These are phyloP conservation scores for Sporobolomyces roseus DNA, from an alignment of 768 basidiomycete species.

Conservation along the genomic window DNA sequence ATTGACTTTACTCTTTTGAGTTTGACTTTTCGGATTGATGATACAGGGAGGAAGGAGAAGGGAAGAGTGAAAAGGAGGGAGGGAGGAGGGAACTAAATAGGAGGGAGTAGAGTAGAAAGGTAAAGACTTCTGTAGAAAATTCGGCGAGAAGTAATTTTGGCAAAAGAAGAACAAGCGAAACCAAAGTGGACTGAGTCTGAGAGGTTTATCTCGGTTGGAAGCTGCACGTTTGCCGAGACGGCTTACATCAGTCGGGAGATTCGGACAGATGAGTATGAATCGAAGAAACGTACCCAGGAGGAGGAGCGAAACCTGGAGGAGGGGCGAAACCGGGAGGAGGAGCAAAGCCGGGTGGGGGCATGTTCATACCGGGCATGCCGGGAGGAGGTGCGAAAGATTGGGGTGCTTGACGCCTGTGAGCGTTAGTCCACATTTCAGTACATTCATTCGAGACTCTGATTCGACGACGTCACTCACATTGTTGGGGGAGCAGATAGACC, in stretches of 20 bases:
- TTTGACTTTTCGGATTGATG: not conserved
- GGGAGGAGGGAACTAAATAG: too few relatives aligned
- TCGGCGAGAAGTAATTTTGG: too few relatives aligned
- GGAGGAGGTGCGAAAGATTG: conserved; percentile 61
- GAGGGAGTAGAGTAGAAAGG: not conserved
- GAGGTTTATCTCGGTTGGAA: conserved; percentile 21
- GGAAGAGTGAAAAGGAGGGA: not conserved
- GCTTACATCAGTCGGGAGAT: not conserved
- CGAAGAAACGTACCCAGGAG: conserved; percentile 65
- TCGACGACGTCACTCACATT: conserved; percentile 42
- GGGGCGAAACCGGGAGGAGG: conserved; percentile 29
- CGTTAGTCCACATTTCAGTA: conserved; percentile 48
- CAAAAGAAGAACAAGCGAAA: too few relatives aligned
- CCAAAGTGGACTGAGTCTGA: too few relatives aligned
- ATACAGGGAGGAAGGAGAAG: not conserved
- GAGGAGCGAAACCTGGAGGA: conserved; percentile 17
- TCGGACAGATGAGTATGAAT: not conserved
- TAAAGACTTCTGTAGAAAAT: too few relatives aligned
- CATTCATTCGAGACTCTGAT: too few relatives aligned
- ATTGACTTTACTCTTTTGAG: conserved; percentile 6
- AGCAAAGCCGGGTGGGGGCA: conserved; percentile 56
- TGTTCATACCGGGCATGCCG: conserved; percentile 63
- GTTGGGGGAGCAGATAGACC: conserved; percentile 55
- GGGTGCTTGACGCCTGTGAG: conserved; percentile 41
- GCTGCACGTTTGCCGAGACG: not conserved